Conservation (phyloP, 495 filamentous ascomycete species). For the Penicillium bovifimosum region DNA sequence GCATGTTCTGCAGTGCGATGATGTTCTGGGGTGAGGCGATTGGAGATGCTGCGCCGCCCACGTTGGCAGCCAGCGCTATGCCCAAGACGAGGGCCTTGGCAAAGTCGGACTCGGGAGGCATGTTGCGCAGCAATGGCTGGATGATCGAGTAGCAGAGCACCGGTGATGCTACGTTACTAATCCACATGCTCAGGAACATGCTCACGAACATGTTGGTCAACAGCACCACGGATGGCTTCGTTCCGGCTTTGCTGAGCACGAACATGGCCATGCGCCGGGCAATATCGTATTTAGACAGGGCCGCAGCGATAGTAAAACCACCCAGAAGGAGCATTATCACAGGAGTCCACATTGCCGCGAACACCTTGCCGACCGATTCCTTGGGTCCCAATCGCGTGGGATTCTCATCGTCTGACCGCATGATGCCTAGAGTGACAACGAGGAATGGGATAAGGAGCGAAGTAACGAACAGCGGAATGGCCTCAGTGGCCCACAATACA, state of each 20-base stretch:
- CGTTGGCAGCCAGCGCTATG: constrained; percentile 91
- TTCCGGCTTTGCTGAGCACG: constrained; percentile 94
- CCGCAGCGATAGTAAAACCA: constrained; percentile 92
- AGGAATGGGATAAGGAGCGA: constrained; percentile 91
- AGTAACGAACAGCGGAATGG: constrained; percentile 95
- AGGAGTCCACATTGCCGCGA: constrained; percentile 96
- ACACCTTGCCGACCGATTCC: constrained; percentile 72
- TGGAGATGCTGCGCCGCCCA: constrained; percentile 91
- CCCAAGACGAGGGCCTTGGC: constrained; percentile 93
- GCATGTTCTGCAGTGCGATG: constrained; percentile 92
- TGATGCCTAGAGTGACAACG: constrained; percentile 78
- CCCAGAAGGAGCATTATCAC: constrained; percentile 98
- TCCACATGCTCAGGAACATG: constrained; percentile 97
- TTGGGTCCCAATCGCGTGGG: constrained; percentile 65
- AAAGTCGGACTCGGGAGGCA: constrained; percentile 83
- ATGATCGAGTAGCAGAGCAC: constrained; percentile 94
- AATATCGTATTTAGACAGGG: constrained; percentile 94
- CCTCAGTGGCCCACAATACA: constrained; percentile 94
- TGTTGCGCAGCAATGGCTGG: constrained; percentile 89
- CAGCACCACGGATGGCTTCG: constrained; percentile 78
- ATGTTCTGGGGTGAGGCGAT: constrained; percentile 98
- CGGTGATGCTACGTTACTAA: constrained; percentile 95
- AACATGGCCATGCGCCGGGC: constrained; percentile 95
- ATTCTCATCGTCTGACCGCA: constrained; percentile 67
- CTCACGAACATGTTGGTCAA: constrained; percentile 98